These are phyloP conservation scores for Elaeis oleifera DNA, from an alignment of 202 grass and related monocot genomes.

Conservation along the genomic window DNA sequence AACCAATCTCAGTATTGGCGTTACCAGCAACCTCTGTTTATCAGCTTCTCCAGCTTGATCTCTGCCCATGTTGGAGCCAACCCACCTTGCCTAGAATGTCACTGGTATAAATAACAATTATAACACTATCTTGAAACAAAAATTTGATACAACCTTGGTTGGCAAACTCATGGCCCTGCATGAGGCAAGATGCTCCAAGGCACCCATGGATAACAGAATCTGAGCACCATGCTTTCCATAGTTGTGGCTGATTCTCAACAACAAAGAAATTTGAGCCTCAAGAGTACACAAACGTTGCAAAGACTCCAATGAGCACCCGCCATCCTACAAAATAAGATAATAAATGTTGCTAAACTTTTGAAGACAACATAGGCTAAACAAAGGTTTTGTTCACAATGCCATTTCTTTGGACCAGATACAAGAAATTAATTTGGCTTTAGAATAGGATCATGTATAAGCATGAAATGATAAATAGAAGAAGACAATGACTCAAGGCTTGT, in stretches of 20 bases:
- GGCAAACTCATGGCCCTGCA: conserved; percentile 47
- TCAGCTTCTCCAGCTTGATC: conserved; percentile 47
- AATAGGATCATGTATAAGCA: too few species aligned
- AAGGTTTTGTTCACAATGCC: conserved; percentile 12
- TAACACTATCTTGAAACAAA: conserved; percentile 10
- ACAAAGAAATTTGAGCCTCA: conserved; percentile 77
- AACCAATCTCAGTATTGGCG: conserved; percentile 75
- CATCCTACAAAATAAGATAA: conserved; percentile 41
- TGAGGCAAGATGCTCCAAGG: conserved; percentile 77
- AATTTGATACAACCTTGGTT: conserved; percentile 43
- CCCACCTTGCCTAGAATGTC: conserved; percentile 44
- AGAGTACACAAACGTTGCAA: conserved; percentile 61
- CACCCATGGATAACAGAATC: conserved; percentile 84
- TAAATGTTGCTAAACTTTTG: conserved; percentile 18
- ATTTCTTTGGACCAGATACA: neutral
- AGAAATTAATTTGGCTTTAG: too few species aligned
- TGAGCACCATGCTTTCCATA: conserved; percentile 86
- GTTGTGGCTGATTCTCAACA: conserved; percentile 80
- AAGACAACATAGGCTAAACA: conserved; percentile 6
- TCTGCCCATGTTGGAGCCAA: conserved; percentile 32
- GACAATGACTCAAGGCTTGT: too few species aligned
- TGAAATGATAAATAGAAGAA: too few species aligned
- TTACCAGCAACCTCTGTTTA: conserved; percentile 61
- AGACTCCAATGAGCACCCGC: conserved; percentile 53
- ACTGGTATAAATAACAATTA: conserved; percentile 26